Base-by-base conservation (phyloP, 805 yeast species). In the Candida ipomoeae region DNA sequence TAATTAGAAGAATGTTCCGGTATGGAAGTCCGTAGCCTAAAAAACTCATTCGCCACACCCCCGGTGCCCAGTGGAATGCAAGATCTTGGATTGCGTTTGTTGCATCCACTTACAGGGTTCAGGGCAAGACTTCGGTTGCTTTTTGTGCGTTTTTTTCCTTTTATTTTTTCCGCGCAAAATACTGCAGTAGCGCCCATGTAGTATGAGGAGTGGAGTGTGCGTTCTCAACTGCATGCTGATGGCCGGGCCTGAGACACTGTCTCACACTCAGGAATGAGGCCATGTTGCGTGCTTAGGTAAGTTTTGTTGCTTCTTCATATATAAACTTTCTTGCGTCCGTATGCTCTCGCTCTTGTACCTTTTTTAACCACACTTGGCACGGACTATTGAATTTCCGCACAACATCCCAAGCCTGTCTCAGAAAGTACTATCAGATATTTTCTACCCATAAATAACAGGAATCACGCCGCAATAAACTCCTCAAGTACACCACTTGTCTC, bases 371-470 rank as follows among this genome's bases (percentile, higher is more conserved):
- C 40, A 37, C 40, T 20, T 18, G 5, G 10, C n/a, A 4, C 20
- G 10, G 18, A 15, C 21, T 37, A 6, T 8, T 13, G 17, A 14
- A 26, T 26, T 40, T n/a, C 29, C 15, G 21, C 43, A 26, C n/a
- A 17, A 26, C 32, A 40, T 15, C 34, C 7, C n/a, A 26, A 40
- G 32, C 42, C 32, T 23, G 37, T 15, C 21, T 23, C 43, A 11
- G 6, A 26, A 40, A 17, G 11, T 29, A 26, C 17, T 20, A 32
- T 21, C 29, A 33, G 6, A 20, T 41, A 17, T 31, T 40, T 40
- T 31, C 42, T 23, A 29, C 14, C n/a, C 20, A 41, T 42, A 42
- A n/a, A 33, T 42, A 42, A 42, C 45, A 42, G 45, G 45, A 42
- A 5, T 13, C 45, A n/a, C 45, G 38, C 45, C 45, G 29, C 45